Conservation (phyloP, 2,329 filamentous ascomycete species). For the Capronia coronata region DNA sequence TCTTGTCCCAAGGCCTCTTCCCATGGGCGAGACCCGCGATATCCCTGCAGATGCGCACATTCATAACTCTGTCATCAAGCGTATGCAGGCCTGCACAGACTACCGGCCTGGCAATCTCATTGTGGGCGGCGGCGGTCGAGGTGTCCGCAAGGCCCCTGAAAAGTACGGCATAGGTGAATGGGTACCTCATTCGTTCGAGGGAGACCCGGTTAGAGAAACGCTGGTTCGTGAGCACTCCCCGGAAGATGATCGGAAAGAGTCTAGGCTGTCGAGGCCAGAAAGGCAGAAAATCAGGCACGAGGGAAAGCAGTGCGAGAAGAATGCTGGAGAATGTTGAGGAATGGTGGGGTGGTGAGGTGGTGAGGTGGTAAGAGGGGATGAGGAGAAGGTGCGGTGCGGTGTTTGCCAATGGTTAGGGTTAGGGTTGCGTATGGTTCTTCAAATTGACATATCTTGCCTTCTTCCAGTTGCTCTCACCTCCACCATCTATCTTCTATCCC, state of each 20-base stretch:
- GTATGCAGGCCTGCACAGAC: constrained; percentile 56
- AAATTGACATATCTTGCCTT: no score
- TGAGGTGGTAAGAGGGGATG: no score
- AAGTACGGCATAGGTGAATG: constrained; percentile 65
- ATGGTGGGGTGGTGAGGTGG: no score
- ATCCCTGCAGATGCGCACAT: constrained; percentile 64
- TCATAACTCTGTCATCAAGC: constrained; percentile 66
- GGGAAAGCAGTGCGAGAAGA: no score
- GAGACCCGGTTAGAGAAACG: constrained; percentile 60
- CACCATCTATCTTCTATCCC: no score
- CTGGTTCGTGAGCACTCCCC: constrained; percentile 7
- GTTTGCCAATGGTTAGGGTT: no score
- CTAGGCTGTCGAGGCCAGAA: no score
- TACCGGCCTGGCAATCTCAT: constrained; percentile 78
- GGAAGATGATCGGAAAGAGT: background rate
- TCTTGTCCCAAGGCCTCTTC: constrained; percentile 50
- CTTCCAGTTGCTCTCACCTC: no score
- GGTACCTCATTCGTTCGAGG: constrained; percentile 58
- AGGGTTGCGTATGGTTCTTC: no score
- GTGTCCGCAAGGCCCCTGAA: constrained; percentile 55
- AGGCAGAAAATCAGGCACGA: no score
- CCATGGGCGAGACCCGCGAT: constrained; percentile 69
- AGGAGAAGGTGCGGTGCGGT: no score
- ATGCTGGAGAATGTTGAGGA: no score
- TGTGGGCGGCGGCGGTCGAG: constrained; percentile 69